A percentile compares a stretch with the other conserved stretches of the same genome.
These are phyloP conservation scores for Cardamine occulta DNA, from an alignment of 345 rosid species.

Conservation along the genomic window DNA sequence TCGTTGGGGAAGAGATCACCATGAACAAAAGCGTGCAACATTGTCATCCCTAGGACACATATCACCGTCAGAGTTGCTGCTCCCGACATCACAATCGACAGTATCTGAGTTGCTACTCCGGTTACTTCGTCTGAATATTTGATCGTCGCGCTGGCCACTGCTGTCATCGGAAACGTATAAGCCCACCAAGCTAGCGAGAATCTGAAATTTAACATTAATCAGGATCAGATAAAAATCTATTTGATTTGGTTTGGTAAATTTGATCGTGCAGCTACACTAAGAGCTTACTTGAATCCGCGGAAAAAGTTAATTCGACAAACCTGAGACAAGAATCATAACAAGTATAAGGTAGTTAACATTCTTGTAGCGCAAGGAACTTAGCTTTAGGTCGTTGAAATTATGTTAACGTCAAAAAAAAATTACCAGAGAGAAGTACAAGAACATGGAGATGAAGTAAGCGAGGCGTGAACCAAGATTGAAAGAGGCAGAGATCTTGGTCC, in stretches of 20 bases:
- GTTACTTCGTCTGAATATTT: slow-evolving; percentile 61
- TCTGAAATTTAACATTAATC: slow-evolving; percentile 43
- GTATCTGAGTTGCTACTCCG: slow-evolving; percentile 48
- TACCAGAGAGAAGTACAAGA: slow-evolving; percentile 85
- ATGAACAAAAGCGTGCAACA: slow-evolving; percentile 57
- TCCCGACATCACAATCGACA: slow-evolving; percentile 49
- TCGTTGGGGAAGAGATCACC: slow-evolving; percentile 67
- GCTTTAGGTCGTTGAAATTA: background rate
- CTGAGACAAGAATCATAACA: slow-evolving; percentile 48
- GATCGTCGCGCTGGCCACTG: slow-evolving; percentile 73
- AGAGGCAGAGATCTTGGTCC: slow-evolving; percentile 76
- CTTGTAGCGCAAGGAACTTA: slow-evolving; percentile 26
- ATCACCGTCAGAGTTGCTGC: slow-evolving; percentile 58
- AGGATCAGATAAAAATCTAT: slow-evolving; percentile 4
- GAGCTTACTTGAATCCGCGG: slow-evolving; percentile 73
- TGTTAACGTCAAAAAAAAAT: background rate
- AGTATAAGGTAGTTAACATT: slow-evolving; percentile 1
- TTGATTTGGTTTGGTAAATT: background rate
- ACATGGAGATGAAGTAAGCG: slow-evolving; percentile 84
- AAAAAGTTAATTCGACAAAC: slow-evolving; percentile 77
- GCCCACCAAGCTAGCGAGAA: slow-evolving; percentile 98
- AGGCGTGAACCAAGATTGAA: slow-evolving; percentile 77
- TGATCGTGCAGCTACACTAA: background rate
- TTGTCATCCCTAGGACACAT: slow-evolving; percentile 56
- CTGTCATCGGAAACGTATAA: slow-evolving; percentile 82